Conservation (phyloP, 352 stramenopile genomes). For the Pythium rhizo-oryzae region DNA sequence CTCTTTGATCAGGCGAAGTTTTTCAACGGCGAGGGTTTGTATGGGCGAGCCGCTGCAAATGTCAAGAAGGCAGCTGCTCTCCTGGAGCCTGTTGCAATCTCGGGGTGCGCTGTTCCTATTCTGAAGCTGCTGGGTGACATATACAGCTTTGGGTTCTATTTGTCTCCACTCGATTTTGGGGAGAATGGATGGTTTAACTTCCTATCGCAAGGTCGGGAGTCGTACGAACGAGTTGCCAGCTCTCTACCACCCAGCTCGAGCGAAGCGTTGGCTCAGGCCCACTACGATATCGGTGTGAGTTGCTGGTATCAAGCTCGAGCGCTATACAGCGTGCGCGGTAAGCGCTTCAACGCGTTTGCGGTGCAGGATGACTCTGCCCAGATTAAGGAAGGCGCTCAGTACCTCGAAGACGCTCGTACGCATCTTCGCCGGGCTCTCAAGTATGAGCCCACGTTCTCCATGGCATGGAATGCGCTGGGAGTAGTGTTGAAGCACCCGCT, state of each 20-base stretch:
- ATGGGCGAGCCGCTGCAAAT: conserved; percentile 65
- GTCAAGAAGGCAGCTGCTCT: conserved; percentile 60
- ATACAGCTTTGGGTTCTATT: conserved; percentile 83
- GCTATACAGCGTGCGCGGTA: conserved; percentile 34
- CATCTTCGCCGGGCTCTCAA: conserved; percentile 33
- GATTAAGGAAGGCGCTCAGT: conserved; percentile 28
- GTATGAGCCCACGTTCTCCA: conserved; percentile 44
- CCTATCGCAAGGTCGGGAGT: conserved; percentile 49
- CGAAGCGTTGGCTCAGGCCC: conserved; percentile 38
- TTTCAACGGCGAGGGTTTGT: conserved; percentile 73
- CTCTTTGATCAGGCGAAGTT: conserved; percentile 82
- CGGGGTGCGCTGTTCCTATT: neutral
- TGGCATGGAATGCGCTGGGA: conserved; percentile 82
- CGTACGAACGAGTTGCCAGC: conserved; percentile 48
- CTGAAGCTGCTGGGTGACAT: conserved; percentile 82
- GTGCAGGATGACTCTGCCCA: conserved; percentile 20
- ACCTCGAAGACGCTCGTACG: conserved; percentile 44
- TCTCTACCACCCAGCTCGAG: conserved; percentile 9
- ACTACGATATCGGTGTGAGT: conserved; percentile 72
- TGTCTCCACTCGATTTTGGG: conserved; percentile 66
- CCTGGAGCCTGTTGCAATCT: conserved; percentile 25
- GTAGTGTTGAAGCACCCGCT: conserved; percentile 60
- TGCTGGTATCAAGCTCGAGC: conserved; percentile 83
- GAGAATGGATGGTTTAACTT: conserved; percentile 60
- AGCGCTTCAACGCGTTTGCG: conserved; percentile 51